Base-by-base conservation (phyloP, 2,329 filamentous ascomycete species). In the Penicillium sp. region DNA sequence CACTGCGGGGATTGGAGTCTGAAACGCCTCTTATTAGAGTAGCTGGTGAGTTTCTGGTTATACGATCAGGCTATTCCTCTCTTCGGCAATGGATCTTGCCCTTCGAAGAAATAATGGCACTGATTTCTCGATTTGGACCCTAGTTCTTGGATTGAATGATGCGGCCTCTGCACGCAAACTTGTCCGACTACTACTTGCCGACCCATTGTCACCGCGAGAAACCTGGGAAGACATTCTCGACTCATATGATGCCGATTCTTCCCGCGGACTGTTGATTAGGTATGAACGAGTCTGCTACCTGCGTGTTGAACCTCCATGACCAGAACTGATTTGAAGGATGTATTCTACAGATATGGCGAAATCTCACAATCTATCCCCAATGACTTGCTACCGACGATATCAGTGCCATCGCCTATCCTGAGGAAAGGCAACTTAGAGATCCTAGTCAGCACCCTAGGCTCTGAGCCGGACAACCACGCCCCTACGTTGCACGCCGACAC, bases 181-280 rank as follows among this genome's bases (percentile, higher is more conserved):
- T 8, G 76, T 89, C 40, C 79, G 82, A 37, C 72, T 90, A 32
- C 69, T 88, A 12, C 72, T 89, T 2, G 83, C 84, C 2, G 86
- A 90, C 65, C 84, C 86, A 4, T 68, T 90, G 56, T 75, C 75
- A 33, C 69, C 77, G 5, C 76, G 80, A 55, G 76, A 81, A 56
- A 67, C 74, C 24, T 90, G 86, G 86, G 86, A 90, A 67, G 72
- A 72, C 60, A 72, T 81, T 51, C 65, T 89, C 52, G 74, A 77
- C 29, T 58, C 61, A 12, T 62, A 64, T 12, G 74, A 77, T 53
- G 74, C 78, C 55, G 64, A 63, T 50, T 66, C 73, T 26, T 65
- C 70, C 28, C 74, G 74, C 53, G 83, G 84, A 2, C 66, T 89
- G 49, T 71, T 89, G 17, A 75, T 90, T 51, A 77, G 82, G 59